Percentiles rank a stretch among this genome's conserved stretches.
Conservation (phyloP, 1,139 yeast species). For the Eremothecium gossypii region DNA sequence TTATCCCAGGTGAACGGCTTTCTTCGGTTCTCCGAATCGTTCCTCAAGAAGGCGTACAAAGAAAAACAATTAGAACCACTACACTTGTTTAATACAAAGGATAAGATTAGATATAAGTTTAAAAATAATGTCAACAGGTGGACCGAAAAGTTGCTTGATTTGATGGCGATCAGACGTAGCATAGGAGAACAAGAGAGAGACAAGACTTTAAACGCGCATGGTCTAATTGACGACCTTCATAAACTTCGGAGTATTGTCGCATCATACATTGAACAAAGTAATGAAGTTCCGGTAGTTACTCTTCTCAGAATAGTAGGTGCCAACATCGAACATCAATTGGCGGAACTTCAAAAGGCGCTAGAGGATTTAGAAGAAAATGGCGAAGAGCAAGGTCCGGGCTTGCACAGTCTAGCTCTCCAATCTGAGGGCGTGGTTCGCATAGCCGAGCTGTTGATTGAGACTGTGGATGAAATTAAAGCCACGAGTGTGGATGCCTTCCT, state of each 20-base stretch:
- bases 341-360: background rate
- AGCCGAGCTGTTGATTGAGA: constrained; percentile 1
- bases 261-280: constrained; percentile 1
- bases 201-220: background rate
- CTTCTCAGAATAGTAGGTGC: constrained; percentile 1
- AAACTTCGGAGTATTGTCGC: constrained; percentile 3
- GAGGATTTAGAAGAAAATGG: background rate
- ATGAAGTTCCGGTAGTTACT: constrained; percentile 1
- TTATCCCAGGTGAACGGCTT: constrained; percentile 1
- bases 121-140: constrained; percentile 1
- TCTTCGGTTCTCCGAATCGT: constrained; percentile 1
- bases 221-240: background rate
- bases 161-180: background rate
- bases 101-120: background rate
- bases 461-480: constrained; percentile 3
- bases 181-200: background rate
- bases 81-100: background rate
- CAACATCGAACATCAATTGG: constrained; percentile 2
- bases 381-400: background rate
- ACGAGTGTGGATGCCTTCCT: constrained; percentile 2
- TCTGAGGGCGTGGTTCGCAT: background rate
- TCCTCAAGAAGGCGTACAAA: constrained; percentile 1
- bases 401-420: background rate
- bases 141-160: background rate
- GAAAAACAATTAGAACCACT: background rate